phyloP scores from a whole-genome alignment of 1,284 basidiomycete species.

The Naganishia albida region DNA sequence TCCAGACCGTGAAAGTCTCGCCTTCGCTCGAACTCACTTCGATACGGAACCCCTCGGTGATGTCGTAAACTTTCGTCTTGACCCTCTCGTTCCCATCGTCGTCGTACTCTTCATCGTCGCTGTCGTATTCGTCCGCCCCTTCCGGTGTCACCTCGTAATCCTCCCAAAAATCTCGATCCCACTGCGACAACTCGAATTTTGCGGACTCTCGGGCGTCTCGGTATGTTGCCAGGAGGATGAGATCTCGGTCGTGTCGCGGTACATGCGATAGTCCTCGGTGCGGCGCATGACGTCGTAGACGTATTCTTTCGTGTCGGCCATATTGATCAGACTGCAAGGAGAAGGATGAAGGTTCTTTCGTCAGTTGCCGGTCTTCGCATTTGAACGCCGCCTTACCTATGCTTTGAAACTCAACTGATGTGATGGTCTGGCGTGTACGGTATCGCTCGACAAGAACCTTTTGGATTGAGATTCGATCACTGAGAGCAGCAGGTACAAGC shows the following conservation, averaged over 20 bases:
- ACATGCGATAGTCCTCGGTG: not conserved
- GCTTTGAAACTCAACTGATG: no score
- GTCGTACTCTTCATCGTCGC: conserved; percentile 9
- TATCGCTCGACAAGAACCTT: no score
- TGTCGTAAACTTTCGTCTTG: not conserved
- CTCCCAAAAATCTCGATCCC: conserved; percentile 14
- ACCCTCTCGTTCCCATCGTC: conserved; percentile 1
- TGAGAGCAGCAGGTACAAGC: no score
- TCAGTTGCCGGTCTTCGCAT: no score
- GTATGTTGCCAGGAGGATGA: conserved; percentile 8
- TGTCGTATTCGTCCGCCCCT: conserved; percentile 11
- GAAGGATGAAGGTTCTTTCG: no score
- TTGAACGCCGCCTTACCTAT: no score
- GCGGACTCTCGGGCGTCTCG: conserved; percentile 4
- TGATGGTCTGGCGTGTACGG: no score
- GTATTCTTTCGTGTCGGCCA: conserved; percentile 13
- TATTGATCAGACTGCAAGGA: not conserved
- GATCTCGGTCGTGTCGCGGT: conserved; percentile 11
- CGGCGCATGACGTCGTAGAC: conserved; percentile 8
- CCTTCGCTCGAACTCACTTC: conserved; percentile 8
- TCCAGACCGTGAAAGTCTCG: conserved; percentile 4
- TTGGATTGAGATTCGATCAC: no score
- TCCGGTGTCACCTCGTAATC: conserved; percentile 6
- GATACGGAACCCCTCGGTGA: conserved; percentile 12
- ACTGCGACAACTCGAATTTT: not conserved